Percentiles rank a stretch among this genome's conserved stretches.
phyloP scores from a whole-genome alignment of 1,284 basidiomycete genomes.

The Rhodotorula sp. region DNA sequence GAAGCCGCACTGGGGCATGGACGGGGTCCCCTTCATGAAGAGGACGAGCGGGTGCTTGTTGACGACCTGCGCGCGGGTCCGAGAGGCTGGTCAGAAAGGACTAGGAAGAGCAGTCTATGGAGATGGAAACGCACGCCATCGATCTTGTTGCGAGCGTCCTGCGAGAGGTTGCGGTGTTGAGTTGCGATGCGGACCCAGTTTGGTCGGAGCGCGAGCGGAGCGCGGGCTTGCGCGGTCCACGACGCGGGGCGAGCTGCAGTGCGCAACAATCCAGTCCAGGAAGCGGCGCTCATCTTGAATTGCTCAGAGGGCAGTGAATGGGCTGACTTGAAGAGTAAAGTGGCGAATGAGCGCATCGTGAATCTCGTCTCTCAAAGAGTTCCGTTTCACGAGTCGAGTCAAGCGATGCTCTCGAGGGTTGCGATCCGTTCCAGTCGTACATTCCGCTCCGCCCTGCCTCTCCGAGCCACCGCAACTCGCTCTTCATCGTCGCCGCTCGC shows the following conservation, averaged over 20 bases:
- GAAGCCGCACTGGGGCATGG: constrained; percentile 78
- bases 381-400: too few species aligned
- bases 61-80: constrained; percentile 57
- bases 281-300: background rate
- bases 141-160: constrained; percentile 54
- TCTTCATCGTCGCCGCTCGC: too few species aligned
- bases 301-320: too few species aligned
- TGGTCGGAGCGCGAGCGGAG: constrained; percentile 11
- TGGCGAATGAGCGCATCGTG: too few species aligned
- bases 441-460: background rate
- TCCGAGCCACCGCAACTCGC: background rate
- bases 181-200: constrained; percentile 22
- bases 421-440: too few species aligned
- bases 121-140: constrained; percentile 49
- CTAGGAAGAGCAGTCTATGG: background rate
- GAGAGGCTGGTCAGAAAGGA: too few species aligned
- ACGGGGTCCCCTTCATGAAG: constrained; percentile 88
- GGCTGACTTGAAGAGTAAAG: too few species aligned
- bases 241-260: constrained; percentile 3
- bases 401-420: too few species aligned
- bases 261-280: constrained; percentile 4
- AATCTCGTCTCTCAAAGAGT: too few species aligned
- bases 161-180: constrained; percentile 50
- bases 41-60: constrained; percentile 73
- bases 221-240: background rate